Conservation (phyloP, 306 rosid species). For the Glycyrrhiza uralensis region DNA sequence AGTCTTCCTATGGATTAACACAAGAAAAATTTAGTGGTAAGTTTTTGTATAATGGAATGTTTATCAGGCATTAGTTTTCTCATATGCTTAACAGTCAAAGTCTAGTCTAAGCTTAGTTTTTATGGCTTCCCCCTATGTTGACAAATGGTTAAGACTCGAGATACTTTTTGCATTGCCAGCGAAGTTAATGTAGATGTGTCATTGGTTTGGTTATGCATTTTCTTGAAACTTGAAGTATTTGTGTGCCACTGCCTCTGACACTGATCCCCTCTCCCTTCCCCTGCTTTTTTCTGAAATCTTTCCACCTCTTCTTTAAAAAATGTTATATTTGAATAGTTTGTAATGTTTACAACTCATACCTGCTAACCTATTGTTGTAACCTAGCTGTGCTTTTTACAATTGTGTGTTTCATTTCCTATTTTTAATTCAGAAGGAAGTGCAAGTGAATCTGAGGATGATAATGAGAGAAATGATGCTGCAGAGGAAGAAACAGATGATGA, state of each 20-base stretch:
- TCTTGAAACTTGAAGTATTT: conserved; percentile 5
- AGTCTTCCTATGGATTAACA: conserved; percentile 53
- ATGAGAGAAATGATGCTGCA: conserved; percentile 95
- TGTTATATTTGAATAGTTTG: background rate
- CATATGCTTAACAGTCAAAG: background rate
- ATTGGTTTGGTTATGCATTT: conserved; percentile 20
- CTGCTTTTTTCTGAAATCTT: background rate
- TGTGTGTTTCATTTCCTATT: background rate
- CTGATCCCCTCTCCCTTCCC: background rate
- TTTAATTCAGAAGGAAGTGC: conserved; percentile 72
- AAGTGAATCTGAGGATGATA: conserved; percentile 93
- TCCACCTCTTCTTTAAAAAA: background rate
- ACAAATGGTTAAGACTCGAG: background rate
- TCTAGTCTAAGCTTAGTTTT: conserved; percentile 11
- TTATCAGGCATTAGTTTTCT: conserved; percentile 6
- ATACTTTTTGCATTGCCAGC: conserved; percentile 26
- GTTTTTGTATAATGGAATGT: conserved; percentile 26
- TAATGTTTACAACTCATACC: background rate
- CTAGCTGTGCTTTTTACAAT: conserved; percentile 5
- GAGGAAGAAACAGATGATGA: conserved; percentile 99
- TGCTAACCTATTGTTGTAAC: background rate
- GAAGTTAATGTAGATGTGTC: conserved; percentile 2
- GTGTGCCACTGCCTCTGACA: background rate
- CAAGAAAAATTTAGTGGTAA: conserved; percentile 84
- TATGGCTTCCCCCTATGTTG: background rate